Conservation (phyloP, 1,284 basidiomycete species). For the Ustilago hordei region DNA sequence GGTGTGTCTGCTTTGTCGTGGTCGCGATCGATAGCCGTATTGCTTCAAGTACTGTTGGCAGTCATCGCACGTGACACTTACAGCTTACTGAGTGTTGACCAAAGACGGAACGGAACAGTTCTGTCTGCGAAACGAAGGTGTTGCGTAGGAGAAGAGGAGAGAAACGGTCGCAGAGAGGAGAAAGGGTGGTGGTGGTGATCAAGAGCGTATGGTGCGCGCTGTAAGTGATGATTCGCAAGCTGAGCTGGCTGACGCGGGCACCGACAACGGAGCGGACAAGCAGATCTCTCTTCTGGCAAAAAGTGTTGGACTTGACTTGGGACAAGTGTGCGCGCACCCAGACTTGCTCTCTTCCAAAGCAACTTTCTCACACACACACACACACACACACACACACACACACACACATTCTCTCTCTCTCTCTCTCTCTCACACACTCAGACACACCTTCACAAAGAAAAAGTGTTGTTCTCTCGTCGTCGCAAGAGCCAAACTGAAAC, state of each 20-base stretch:
- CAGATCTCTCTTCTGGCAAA: slow-evolving; percentile 2
- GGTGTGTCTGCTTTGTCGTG: background rate
- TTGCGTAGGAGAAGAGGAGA: slow-evolving; percentile 26
- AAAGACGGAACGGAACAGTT: slow-evolving; percentile 8
- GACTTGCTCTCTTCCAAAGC: background rate
- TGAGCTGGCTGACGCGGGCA: slow-evolving; percentile 1
- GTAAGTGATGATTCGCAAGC: slow-evolving; percentile 23
- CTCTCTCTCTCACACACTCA: background rate
- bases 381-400: slow-evolving; percentile 7
- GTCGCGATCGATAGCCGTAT: background rate
- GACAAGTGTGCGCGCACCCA: background rate
- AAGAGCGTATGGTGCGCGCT: slow-evolving; percentile 9
- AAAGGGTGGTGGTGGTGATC: slow-evolving; percentile 23
- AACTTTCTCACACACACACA: background rate
- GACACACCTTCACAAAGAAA: background rate
- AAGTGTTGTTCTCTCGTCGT: slow-evolving; percentile 19
- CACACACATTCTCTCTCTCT: background rate
- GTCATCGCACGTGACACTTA: slow-evolving; percentile 16
- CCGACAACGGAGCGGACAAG: background rate
- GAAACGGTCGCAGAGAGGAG: slow-evolving; percentile 16
- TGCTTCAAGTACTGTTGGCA: background rate
- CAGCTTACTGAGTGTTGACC: slow-evolving; percentile 35
- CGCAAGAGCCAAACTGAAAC: background rate
- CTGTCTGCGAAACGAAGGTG: slow-evolving; percentile 28
- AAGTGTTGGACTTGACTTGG: slow-evolving; percentile 3